Conservation (phyloP, 2,329 filamentous ascomycete species). For the Canariomyces notabilis region DNA sequence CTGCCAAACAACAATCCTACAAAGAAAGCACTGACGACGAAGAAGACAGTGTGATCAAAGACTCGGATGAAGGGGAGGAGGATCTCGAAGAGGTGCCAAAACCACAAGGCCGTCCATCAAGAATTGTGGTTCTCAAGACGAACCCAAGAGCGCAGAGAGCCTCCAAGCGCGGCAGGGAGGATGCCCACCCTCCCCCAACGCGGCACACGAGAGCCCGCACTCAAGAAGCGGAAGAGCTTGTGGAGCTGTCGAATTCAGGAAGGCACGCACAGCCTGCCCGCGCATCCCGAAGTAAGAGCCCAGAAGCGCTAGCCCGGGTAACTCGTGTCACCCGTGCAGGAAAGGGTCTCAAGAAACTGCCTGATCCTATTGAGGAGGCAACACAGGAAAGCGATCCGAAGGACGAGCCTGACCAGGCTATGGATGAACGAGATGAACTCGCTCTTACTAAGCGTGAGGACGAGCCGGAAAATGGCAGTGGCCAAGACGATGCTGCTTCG, state of each 20-base stretch:
- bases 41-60: conserved; percentile 31
- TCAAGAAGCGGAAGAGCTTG: conserved; percentile 50
- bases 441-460: conserved; percentile 21
- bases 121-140: conserved; percentile 29
- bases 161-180: conserved; percentile 20
- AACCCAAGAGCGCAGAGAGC: conserved; percentile 8
- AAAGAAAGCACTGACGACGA: conserved; percentile 41
- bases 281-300: conserved; percentile 51
- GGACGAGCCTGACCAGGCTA: conserved; percentile 30
- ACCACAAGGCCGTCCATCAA: conserved; percentile 16
- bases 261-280: conserved; percentile 47
- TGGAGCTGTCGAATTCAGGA: conserved; percentile 58
- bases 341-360: conserved; percentile 47
- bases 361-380: conserved; percentile 46
- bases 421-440: conserved; percentile 33
- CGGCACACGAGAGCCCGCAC: conserved; percentile 52
- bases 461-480: conserved; percentile 29
- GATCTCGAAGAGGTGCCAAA: conserved; percentile 27
- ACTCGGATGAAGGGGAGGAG: conserved; percentile 38
- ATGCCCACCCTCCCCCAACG: conserved; percentile 25
- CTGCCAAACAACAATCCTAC: conserved; percentile 41
- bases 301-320: conserved; percentile 43
- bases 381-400: conserved; percentile 45
- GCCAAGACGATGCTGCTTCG: conserved; percentile 4
- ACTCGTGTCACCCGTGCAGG: conserved; percentile 44